Evolutionary conservation across 2,329 filamentous ascomycete species (phyloP), one percentile per base, ranked within the genome.

Genomic region (Cladosporium sp.): DNA sequence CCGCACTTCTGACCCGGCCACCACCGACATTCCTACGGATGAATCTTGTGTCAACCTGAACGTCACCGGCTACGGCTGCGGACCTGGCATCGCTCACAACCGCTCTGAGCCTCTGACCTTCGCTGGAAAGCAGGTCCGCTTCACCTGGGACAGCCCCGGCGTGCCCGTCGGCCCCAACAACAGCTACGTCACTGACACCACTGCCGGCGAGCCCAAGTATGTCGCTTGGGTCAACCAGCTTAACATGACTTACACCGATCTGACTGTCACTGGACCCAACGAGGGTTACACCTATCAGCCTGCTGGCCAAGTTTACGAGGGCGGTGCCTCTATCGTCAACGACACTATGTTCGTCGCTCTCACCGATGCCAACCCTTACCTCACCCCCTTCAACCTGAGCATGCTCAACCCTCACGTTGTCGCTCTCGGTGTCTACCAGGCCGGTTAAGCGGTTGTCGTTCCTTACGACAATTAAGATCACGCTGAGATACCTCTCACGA

Each of bases 161-260:
- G 69, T 79, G 58, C 60, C 77, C 0, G 78, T 92, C 3, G 89
- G 89, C 0, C 89, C 89, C 0, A 92, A 95, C 68, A 89, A 89
- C 71, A 87, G 82, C 63, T 95, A 95, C 65, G 71, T 89, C 43
- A 92, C 89, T 0, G 67, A 74, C 0, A 75, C 77, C 0, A 58
- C 62, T 15, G 86, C 84, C 0, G 76, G 75, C 2, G 59, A 66
- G 3, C 85, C 89, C 0, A 69, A 72, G 51, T 95, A 79, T 57
- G 88, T 88, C 0, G 80, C 82, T 0, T 95, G 88, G 87, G 85
- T 88, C 1, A 79, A 77, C 1, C 89, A 93, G 73, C 73, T 93
- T 27, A 77, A 77, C 63, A 48, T 76, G 22, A 77, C 74, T 2
- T 77, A 77, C 64, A 76, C 74, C 4, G 70, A 72, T 41, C 61